Percentiles rank a stretch among this genome's conserved stretches.
Evolutionary conservation across 2,329 filamentous ascomycete genomes (phyloP).

Genomic region (Ascochyta koolunga): DNA sequence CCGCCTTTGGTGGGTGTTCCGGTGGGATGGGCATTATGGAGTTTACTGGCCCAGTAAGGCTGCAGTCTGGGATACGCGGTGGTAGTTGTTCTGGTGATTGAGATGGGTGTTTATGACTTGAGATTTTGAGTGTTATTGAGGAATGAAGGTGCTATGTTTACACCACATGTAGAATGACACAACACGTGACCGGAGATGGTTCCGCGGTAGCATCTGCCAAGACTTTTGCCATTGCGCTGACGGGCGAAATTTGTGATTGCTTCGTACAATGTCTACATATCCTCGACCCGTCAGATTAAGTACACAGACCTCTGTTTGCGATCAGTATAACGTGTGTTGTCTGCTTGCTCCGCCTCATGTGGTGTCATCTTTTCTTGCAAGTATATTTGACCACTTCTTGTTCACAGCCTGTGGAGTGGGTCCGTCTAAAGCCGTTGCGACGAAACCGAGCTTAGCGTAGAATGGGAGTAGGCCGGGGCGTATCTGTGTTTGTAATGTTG

Average conservation of each 20-base stretch:
- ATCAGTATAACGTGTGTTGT: neutral
- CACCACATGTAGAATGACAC: neutral
- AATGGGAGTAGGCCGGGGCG: constrained; percentile 21
- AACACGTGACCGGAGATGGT: neutral
- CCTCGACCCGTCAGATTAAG: neutral
- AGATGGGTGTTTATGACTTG: neutral
- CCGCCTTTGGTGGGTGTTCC: neutral
- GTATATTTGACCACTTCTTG: neutral
- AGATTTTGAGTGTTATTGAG: neutral
- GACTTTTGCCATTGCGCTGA: neutral
- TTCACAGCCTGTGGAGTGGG: constrained; percentile 26
- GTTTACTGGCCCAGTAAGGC: too few relatives aligned
- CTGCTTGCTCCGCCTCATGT: neutral
- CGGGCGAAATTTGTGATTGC: neutral
- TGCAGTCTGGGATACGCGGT: neutral
- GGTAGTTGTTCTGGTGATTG: neutral
- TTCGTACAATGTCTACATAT: too few relatives aligned
- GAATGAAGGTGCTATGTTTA: constrained; percentile 6
- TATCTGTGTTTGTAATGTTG: constrained; percentile 28
- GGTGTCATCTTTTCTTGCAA: neutral
- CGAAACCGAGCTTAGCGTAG: constrained; percentile 31
- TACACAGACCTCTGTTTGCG: neutral
- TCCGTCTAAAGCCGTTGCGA: constrained; percentile 25
- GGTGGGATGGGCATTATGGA: neutral
- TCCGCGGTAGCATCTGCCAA: neutral